Evolutionary conservation across 2,329 filamentous ascomycete species (phyloP), one percentile per base, ranked within the genome.

Genomic region (Rhexocercosporidium sp.): DNA sequence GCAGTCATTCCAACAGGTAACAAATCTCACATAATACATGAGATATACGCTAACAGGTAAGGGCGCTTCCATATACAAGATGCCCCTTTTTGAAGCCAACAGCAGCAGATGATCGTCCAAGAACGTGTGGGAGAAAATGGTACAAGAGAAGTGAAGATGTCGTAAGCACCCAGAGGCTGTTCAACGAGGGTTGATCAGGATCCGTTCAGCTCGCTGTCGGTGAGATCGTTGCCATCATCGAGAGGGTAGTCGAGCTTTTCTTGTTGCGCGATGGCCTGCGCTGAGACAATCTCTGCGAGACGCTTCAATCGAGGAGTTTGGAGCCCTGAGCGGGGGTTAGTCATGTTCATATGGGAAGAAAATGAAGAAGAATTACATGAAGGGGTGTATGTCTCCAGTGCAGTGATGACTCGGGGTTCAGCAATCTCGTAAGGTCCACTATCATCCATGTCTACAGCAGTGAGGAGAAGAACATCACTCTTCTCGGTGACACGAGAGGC

Each of bases 391-490:
- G 96, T 99, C 83, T 99, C 96, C 72, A 99, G 83, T 62, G 96
- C 96, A 3, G 94, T 97, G 76, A 99, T 99, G 63, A 93, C 92
- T 78, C 96, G 88, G 31, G 96, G 96, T 80, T 99, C 96, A 16
- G 96, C 96, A 79, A 99, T 99, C 81, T 98, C 96, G 77, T 99
- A 99, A 29, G 95, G 96, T 27, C 96, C 96, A 75, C 93, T 97
- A 81, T 99, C 96, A 77, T 99, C 96, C 94, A 99, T 97, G 79
- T 99, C 96, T 67, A 99, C 94, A 59, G 96, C 94, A 66, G 95
- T 92, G 56, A 99, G 85, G 66, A 99, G 88, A 62, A 99, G 86
- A 3, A 98, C 94, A 75, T 98, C 96, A 75, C 94, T 96, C 89
- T 99, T 99, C 83, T 99, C 96, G 1, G 95, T 98, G 56, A 99